phyloP scores from a whole-genome alignment of 2,329 filamentous ascomycete genomes.

The Paecilomyces variotii region DNA sequence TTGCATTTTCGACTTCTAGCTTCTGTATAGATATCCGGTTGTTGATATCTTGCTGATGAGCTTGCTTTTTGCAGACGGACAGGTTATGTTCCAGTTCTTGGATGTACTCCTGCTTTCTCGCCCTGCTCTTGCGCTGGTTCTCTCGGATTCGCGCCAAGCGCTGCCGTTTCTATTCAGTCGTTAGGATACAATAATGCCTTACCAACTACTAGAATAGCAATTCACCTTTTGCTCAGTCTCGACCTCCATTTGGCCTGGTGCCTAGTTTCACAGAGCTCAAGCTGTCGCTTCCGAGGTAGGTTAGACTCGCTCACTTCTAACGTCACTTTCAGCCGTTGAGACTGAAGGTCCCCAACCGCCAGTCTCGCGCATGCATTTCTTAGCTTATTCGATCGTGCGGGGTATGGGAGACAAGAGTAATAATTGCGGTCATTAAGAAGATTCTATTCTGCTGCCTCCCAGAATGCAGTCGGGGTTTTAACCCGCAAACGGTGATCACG shows the following conservation, averaged over 20 bases:
- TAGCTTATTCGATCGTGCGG: neutral
- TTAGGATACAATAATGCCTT: constrained; percentile 1
- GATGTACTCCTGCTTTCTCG: constrained; percentile 26
- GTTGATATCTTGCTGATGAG: constrained; percentile 24
- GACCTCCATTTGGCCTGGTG: neutral
- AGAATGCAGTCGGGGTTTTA: neutral
- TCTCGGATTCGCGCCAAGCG: constrained; percentile 34
- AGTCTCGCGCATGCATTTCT: neutral
- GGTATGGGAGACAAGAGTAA: neutral
- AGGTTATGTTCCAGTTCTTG: constrained; percentile 29
- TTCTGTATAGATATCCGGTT: constrained; percentile 25
- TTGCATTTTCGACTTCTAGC: constrained; percentile 26
- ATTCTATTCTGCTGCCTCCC: neutral
- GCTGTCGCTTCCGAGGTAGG: neutral
- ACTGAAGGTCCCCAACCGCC: neutral
- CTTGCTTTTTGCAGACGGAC: constrained; percentile 17
- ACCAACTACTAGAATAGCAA: neutral
- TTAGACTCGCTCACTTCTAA: neutral
- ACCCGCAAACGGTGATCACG: neutral
- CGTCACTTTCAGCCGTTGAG: neutral
- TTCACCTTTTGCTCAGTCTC: constrained; percentile 1
- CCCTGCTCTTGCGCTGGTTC: constrained; percentile 31
- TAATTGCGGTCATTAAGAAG: neutral
- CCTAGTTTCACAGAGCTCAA: neutral
- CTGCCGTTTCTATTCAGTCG: constrained; percentile 15